A percentile compares a stretch with the other conserved stretches of the same genome.
Evolutionary conservation across 176 grass and related monocot species (phyloP).

Genomic region (Hsuehochloa calcarea): DNA sequence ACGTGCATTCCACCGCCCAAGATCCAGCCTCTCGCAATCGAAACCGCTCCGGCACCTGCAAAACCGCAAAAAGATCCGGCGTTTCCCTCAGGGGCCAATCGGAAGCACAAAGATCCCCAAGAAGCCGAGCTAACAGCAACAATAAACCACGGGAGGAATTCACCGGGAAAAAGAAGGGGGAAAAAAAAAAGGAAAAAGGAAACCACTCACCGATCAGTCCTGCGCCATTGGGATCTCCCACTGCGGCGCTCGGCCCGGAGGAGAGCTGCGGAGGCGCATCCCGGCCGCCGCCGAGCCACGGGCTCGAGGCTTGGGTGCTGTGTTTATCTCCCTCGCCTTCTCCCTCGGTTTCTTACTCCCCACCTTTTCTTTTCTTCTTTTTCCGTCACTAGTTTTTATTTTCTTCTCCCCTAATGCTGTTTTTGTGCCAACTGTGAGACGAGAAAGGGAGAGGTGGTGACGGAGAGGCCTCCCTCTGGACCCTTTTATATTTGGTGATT

Average conservation of each 20-base stretch:
- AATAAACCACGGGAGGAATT: neutral
- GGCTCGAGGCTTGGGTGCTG: neutral
- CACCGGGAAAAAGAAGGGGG: neutral
- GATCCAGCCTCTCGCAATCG: neutral
- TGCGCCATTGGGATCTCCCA: conserved; percentile 2
- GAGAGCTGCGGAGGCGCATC: neutral
- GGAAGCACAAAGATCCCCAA: conserved; percentile 3
- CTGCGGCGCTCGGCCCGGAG: neutral
- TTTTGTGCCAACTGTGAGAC: conserved; percentile 26
- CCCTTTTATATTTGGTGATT: conserved; percentile 21
- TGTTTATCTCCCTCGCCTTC: neutral
- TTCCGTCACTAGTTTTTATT: neutral
- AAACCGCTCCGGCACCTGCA: conserved; percentile 8
- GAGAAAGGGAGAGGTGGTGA: neutral
- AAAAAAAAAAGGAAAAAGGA: neutral
- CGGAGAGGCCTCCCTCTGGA: conserved; percentile 7
- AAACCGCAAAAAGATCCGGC: neutral
- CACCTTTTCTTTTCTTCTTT: neutral
- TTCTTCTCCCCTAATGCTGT: neutral
- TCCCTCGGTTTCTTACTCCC: neutral
- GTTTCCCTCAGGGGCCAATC: neutral
- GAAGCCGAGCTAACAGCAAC: neutral
- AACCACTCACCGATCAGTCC: conserved; percentile 9
- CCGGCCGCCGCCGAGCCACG: neutral
- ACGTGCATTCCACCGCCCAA: conserved; percentile 6